Percentiles rank a stretch among this genome's conserved stretches.
Evolutionary conservation across 1,284 basidiomycete species (phyloP).

Genomic region (Microbotryomycetes sp.): DNA sequence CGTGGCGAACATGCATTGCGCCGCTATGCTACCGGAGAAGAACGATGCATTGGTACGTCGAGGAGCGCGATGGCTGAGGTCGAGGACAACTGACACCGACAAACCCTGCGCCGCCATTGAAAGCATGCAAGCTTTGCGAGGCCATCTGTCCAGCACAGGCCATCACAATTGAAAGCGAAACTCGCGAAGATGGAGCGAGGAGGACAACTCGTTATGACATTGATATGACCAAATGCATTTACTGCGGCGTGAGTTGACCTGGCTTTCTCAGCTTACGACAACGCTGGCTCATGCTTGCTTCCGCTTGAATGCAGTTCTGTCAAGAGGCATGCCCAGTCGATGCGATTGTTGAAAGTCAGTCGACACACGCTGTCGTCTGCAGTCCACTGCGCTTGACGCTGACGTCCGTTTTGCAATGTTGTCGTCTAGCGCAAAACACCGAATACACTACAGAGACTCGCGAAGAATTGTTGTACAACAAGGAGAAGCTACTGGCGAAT

Average conservation of each 20-base stretch:
- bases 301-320: constrained; percentile 33
- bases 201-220: constrained; percentile 98
- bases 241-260: constrained; percentile 52
- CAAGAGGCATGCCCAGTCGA: constrained; percentile 99
- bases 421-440: constrained; percentile 68
- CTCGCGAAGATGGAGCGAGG: constrained; percentile 88
- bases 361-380: constrained; percentile 14
- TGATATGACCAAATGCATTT: constrained; percentile 89
- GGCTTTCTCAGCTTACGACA: background rate
- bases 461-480: constrained; percentile 98
- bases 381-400: constrained; percentile 1
- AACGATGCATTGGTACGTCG: constrained; percentile 86
- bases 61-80: too few species aligned
- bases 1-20: constrained; percentile 98
- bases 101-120: background rate
- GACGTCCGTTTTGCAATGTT: background rate
- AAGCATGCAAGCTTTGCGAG: constrained; percentile 98
- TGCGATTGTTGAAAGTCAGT: constrained; percentile 96
- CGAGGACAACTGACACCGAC: too few species aligned
- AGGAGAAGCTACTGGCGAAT: constrained; percentile 64
- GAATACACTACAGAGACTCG: constrained; percentile 90
- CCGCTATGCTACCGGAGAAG: constrained; percentile 95
- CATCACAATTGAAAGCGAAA: constrained; percentile 98
- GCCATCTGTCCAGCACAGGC: constrained; percentile 99
- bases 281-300: background rate